Conservation (phyloP, 2,329 filamentous ascomycete genomes). For the Tympanopsis confertula region DNA sequence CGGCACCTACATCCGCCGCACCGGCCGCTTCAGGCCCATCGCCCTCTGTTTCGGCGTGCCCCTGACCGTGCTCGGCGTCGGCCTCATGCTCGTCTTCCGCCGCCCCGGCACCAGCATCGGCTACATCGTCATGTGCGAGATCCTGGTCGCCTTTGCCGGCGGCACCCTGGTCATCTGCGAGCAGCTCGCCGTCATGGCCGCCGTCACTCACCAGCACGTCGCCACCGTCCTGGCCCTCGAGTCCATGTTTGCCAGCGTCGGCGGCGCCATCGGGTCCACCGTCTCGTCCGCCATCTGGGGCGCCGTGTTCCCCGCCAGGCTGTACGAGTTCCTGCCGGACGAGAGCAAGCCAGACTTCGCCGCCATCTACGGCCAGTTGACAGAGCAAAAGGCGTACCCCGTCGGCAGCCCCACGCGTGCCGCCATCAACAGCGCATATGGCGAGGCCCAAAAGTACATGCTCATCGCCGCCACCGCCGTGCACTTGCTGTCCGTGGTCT, state of each 20-base stretch:
- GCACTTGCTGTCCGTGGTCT: too few relatives aligned
- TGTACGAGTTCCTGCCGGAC: conserved; percentile 25
- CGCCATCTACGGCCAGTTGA: conserved; percentile 26
- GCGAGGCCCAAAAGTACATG: conserved; percentile 29
- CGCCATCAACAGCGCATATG: conserved; percentile 33
- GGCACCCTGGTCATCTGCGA: conserved; percentile 13
- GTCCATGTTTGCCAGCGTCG: conserved; percentile 15
- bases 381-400: conserved; percentile 22
- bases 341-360: conserved; percentile 17
- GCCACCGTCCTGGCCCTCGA: conserved; percentile 20
- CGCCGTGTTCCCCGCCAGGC: conserved; percentile 20
- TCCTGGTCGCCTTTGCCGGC: conserved; percentile 19
- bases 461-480: conserved; percentile 18
- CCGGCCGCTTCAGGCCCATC: conserved; percentile 19
- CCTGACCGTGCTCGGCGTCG: conserved; percentile 14
- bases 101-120: conserved; percentile 15
- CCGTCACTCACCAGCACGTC: conserved; percentile 16
- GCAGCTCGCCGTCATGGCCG: conserved; percentile 20
- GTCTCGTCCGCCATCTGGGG: conserved; percentile 21
- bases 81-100: conserved; percentile 21
- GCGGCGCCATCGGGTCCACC: conserved; percentile 17
- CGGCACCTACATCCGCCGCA: conserved; percentile 14
- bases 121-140: conserved; percentile 23
- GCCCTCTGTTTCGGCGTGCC: conserved; percentile 15
- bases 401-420: conserved; percentile 24